Evolutionary conservation across 75 land plant genomes (phyloP), one percentile per base, ranked within the genome.

Genomic region (Sequoia sempervirens): DNA sequence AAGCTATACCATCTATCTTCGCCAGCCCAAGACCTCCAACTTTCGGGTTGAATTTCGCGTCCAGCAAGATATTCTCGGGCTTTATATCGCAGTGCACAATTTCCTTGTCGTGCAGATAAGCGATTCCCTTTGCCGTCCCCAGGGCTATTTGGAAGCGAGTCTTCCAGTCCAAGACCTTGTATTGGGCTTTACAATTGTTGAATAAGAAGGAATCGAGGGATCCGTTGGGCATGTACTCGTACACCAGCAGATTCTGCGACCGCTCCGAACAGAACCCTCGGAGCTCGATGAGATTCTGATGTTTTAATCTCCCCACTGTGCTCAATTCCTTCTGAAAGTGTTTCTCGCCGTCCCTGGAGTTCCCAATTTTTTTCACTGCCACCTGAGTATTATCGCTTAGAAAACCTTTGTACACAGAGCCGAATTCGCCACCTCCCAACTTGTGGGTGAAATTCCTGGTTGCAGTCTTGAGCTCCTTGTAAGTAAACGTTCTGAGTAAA

Each of bases 311-410:
- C 66, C 89, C 94, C 13, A 93, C 80, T 6, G 92, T 90, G 69
- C 86, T 83, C 36, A 94, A 91, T 79, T 93, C 93, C 13, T 88
- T 75, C 26, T 89, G 73, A 75, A 94, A 93, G 58, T 91, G 92
- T 86, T 93, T 91, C 84, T 92, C 91, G 15, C 93, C 92, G 73
- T 90, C 91, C 32, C 82, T 84, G 5, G 84, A 15, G 76, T 92
- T 85, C 64, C 93, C 93, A 2, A 94, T 91, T 82, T 83, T 91
- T 87, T 94, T 93, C 83, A 95, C 96, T 1, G 97, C 96, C 36
- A 92, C 84, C 11, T 37, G 20, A 10, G 84, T 83, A 5, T 88
- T 86, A 70, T 92, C 89, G 4, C 87, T 82, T n/a, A 95, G 86
- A 4, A 36, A 83, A 37, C 96, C 96, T 82, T 92, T 90, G 84